Base-by-base conservation (phyloP, 2,329 filamentous ascomycete genomes). In the Lachnellula hyalina region DNA sequence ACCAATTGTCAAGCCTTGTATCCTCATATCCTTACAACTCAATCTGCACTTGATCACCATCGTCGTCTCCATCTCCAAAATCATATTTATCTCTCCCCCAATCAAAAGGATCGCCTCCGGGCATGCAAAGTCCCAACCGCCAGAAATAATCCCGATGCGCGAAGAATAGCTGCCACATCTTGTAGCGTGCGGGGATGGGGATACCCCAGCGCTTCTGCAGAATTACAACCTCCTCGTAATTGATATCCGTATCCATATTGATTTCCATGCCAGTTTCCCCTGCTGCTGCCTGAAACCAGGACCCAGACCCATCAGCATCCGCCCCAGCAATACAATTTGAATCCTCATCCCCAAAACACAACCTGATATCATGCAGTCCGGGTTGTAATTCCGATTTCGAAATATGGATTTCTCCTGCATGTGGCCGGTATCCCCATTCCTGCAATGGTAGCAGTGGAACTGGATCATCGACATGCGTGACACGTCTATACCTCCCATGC, bases 141-240 rank as follows among this genome's bases (percentile, higher is more conserved):
- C 90, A 96, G 72, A 99, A 97, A 71, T 99, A 99, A 73, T 99
- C 94, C 40, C 94, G 78, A 73, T 99, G 94, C 1, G 92, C 89
- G 71, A 95, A 96, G 67, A 97, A 86, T 7, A 96, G 75, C 72
- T 96, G 84, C 90, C 93, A 96, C n/a, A 95, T 79, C 70, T 87
- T 89, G 64, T 92, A 70, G 71, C 81, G 71, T 65, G 61, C 79
- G 68, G 64, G 61, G 36, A 68, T 63, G 0, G 63, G 60, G 11
- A 67, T 25, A 8, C 61, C 61, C 64, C 67, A 67, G 51, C 60
- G 55, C 44, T 58, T 63, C n/a, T 49, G 25, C 3, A 66, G 68
- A 59, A 25, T 21, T 28, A 19, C 34, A 19, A 51, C 14, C 23
- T 58, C 56, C 34, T 53, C 42, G 35, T 50, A 19, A n/a, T 64